Percentiles rank a stretch among this genome's conserved stretches.
Conservation (phyloP, 441 rosid genomes). For the Euphorbia corollata region DNA sequence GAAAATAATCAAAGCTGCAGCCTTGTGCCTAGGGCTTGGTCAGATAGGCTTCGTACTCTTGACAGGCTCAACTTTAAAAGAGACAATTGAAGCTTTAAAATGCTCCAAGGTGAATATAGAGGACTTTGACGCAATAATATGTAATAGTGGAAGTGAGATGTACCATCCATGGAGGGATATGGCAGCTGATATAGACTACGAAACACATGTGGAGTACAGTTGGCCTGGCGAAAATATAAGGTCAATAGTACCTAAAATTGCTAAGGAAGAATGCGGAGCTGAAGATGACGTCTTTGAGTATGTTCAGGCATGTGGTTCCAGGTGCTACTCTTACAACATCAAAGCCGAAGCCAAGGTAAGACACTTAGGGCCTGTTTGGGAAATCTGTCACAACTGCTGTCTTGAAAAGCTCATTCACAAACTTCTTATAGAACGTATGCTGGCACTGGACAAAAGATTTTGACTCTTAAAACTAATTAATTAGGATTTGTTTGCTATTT, state of each 20-base stretch:
- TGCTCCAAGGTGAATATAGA: conserved; percentile 46
- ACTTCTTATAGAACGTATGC: too few relatives aligned
- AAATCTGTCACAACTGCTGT: too few relatives aligned
- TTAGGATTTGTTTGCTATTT: too few relatives aligned
- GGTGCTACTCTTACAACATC: conserved; percentile 57
- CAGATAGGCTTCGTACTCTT: conserved; percentile 57
- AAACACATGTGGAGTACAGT: conserved; percentile 68
- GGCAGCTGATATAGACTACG: conserved; percentile 61
- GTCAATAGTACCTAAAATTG: conserved; percentile 46
- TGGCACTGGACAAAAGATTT: too few relatives aligned
- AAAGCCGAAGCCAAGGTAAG: conserved; percentile 67
- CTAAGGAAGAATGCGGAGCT: conserved; percentile 41
- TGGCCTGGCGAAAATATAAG: conserved; percentile 79
- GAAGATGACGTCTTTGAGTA: conserved; percentile 47
- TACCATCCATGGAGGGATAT: conserved; percentile 75
- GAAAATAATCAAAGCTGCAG: conserved; percentile 59
- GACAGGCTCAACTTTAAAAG: conserved; percentile 58
- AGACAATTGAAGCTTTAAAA: conserved; percentile 49
- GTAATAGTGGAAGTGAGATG: conserved; percentile 77
- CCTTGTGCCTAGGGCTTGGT: conserved; percentile 36
- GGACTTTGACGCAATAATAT: conserved; percentile 74
- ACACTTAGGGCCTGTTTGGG: background rate
- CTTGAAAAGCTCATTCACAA: too few relatives aligned
- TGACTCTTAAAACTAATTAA: too few relatives aligned
- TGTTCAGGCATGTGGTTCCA: conserved; percentile 41